Evolutionary conservation across 352 stramenopile species (phyloP), one percentile per base, ranked within the genome.

Genomic region (Plasmopara halstedii): DNA sequence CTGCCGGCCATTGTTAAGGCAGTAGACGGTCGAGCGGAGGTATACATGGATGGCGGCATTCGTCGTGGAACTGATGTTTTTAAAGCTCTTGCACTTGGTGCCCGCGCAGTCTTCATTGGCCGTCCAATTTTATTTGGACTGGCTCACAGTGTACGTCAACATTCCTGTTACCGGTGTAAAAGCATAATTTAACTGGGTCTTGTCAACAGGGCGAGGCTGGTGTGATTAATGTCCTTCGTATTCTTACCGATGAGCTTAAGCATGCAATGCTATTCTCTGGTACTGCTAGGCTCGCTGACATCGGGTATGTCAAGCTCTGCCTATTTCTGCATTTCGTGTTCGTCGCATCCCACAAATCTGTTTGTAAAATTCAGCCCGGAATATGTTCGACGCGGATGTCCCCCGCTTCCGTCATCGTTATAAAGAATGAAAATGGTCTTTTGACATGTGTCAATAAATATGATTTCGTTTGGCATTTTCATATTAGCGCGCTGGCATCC

Each of bases 71-170:
- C 92, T 2, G 95, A 98, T 58, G 86, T 95, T 32, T 96, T 97
- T 60, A 97, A 97, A 70, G 56, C 56, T 29, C 60, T 97, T 14
- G 92, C 91, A 3, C 66, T 97, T 31, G 92, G 92, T 27, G 95
- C 95, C 20, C 89, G 85, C 39, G 94, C 94, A 1, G 95, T 98
- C 9, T 95, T 97, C 23, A 60, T 98, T 42, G 95, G 94, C 2
- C 95, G 94, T 19, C 95, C 95, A 4, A 66, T 98, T 15, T 90
- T 99, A 34, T 99, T 96, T 63, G 83, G 87, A 3, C 72, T 99
- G 42, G 72, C 87, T 5, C 74, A 94, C 45, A 96, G 82, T 42
- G 94, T 88, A 74, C 20, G 32, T 40, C 11, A 4, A 33, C 42
- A 36, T 22, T 4, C n/a, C 25, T 11, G 25, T 29, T 10, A 10